Conservation (phyloP, 352 stramenopile species). For the Phytophthora pluvialis region DNA sequence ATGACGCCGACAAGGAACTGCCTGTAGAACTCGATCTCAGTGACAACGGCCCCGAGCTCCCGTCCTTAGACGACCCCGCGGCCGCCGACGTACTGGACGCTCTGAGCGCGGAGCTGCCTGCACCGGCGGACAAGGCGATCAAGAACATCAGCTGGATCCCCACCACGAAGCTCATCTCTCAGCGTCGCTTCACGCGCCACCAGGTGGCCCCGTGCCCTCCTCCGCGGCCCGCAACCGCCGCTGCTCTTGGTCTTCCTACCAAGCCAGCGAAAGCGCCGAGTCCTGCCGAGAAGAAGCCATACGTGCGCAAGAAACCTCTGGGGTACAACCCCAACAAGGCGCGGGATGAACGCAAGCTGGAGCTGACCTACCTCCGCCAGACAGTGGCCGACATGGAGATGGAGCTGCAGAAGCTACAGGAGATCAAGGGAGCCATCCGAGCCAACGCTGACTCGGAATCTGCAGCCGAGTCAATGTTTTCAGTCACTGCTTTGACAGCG, state of each 20-base stretch:
- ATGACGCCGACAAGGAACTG: neutral
- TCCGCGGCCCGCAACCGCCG: neutral
- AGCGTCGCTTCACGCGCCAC: slow-evolving; percentile 20
- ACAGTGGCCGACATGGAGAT: slow-evolving; percentile 49
- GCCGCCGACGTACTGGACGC: slow-evolving; percentile 30
- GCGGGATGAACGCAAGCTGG: slow-evolving; percentile 47
- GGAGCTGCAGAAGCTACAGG: slow-evolving; percentile 38
- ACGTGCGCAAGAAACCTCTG: slow-evolving; percentile 38
- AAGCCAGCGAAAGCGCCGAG: neutral
- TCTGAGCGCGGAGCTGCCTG: slow-evolving; percentile 24
- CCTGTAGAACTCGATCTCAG: neutral
- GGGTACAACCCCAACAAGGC: slow-evolving; percentile 53
- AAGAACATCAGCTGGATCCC: slow-evolving; percentile 13
- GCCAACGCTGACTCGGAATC: neutral
- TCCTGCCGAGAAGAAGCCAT: slow-evolving; percentile 25
- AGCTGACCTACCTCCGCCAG: slow-evolving; percentile 50
- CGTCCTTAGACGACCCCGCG: slow-evolving; percentile 27
- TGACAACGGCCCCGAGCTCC: slow-evolving; percentile 12
- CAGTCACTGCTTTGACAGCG: neutral
- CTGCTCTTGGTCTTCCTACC: neutral
- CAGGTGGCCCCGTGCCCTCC: slow-evolving; percentile 24
- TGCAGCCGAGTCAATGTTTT: neutral
- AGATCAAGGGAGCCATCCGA: slow-evolving; percentile 19
- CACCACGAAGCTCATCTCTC: slow-evolving; percentile 12
- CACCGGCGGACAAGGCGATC: slow-evolving; percentile 12